Conservation (phyloP, 306 rosid genomes). For the Vigna mungo region DNA sequence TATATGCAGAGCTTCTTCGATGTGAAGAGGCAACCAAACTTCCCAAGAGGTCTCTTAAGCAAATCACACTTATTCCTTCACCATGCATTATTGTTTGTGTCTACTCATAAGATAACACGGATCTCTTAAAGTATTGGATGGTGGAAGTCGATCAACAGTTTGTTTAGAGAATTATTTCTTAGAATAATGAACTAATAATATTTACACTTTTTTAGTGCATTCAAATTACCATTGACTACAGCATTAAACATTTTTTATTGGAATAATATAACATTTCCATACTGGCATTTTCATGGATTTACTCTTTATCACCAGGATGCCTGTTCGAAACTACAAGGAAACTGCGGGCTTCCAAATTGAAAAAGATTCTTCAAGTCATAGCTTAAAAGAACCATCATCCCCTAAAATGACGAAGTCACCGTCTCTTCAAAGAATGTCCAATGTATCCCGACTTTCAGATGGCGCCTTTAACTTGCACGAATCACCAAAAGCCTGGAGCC, state of each 20-base stretch:
- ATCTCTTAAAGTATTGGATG: constrained; percentile 32
- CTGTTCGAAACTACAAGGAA: constrained; percentile 89
- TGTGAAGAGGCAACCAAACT: constrained; percentile 98
- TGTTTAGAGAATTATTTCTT: constrained; percentile 16
- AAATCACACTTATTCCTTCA: constrained; percentile 31
- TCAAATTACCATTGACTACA: background rate
- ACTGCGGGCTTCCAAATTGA: constrained; percentile 89
- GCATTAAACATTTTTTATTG: constrained; percentile 26
- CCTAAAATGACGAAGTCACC: constrained; percentile 95
- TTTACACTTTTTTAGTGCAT: constrained; percentile 29
- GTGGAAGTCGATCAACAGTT: background rate
- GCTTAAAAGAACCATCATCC: constrained; percentile 92
- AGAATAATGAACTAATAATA: constrained; percentile 25
- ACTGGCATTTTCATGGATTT: constrained; percentile 7
- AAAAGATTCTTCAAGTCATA: constrained; percentile 88
- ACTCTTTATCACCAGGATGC: constrained; percentile 72
- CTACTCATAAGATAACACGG: constrained; percentile 8
- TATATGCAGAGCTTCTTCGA: constrained; percentile 95
- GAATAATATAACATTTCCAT: constrained; percentile 17
- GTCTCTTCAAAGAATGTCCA: constrained; percentile 85
- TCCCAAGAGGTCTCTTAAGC: constrained; percentile 82
- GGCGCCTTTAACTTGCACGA: constrained; percentile 73
- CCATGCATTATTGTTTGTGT: constrained; percentile 37
- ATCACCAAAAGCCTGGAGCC: constrained; percentile 81
- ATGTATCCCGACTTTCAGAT: constrained; percentile 70